phyloP scores from a whole-genome alignment of 2,329 filamentous ascomycete species.

The Phaeosphaeriaceae sp. region DNA sequence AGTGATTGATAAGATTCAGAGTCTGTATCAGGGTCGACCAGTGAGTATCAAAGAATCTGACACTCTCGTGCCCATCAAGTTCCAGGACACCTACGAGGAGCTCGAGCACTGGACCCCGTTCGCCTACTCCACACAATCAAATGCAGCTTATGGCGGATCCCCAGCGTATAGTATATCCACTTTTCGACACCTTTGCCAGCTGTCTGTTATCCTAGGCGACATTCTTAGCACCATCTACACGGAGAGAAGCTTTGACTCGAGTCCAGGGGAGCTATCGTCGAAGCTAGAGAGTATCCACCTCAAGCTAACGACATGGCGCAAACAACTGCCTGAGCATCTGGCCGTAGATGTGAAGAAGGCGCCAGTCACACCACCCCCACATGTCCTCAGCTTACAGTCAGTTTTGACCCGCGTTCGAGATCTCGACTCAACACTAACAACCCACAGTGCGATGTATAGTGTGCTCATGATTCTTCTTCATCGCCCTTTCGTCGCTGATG shows the following conservation, averaged over 20 bases:
- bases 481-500: constrained; percentile 60
- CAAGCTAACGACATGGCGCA: constrained; percentile 54
- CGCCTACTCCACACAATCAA: constrained; percentile 36
- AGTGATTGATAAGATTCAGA: constrained; percentile 61
- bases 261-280: constrained; percentile 43
- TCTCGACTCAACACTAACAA: not conserved
- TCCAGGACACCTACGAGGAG: constrained; percentile 61
- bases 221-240: constrained; percentile 47
- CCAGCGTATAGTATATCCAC: constrained; percentile 55
- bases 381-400: constrained; percentile 35
- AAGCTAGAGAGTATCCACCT: constrained; percentile 50
- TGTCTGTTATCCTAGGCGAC: constrained; percentile 57
- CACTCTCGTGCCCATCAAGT: constrained; percentile 55
- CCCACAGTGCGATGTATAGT: constrained; percentile 54
- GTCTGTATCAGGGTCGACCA: constrained; percentile 62
- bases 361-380: constrained; percentile 45
- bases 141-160: constrained; percentile 40
- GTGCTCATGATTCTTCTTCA: constrained; percentile 62
- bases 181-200: constrained; percentile 51
- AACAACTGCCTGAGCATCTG: constrained; percentile 53
- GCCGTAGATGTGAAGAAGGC: constrained; percentile 43
- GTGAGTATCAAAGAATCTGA: constrained; percentile 57
- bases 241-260: constrained; percentile 46
- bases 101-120: constrained; percentile 61
- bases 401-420: not conserved